phyloP scores from a whole-genome alignment of 768 basidiomycete genomes.

The Lentinula detonsa region DNA sequence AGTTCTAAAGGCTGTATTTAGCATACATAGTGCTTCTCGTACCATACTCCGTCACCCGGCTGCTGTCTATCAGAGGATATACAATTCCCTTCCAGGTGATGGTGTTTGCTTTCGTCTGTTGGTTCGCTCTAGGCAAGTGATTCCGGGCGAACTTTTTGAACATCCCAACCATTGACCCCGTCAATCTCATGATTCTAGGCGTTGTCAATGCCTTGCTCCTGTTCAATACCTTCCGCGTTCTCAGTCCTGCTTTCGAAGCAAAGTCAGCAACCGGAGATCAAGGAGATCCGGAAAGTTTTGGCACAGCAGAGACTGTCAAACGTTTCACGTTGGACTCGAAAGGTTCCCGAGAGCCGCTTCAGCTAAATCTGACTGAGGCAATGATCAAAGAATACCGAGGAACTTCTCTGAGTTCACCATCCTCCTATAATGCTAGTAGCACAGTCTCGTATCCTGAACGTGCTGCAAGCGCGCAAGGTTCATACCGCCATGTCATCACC shows the following conservation, averaged over 20 bases:
- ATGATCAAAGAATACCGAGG: constrained; percentile 9
- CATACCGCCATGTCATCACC: constrained; percentile 13
- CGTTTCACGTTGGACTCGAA: neutral
- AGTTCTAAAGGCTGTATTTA: constrained; percentile 16
- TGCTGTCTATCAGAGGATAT: constrained; percentile 43
- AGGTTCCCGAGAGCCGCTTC: neutral
- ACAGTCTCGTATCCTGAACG: constrained; percentile 17
- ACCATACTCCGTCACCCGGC: constrained; percentile 49
- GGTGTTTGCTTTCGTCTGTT: constrained; percentile 46
- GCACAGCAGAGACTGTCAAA: constrained; percentile 12
- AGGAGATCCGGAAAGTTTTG: constrained; percentile 24
- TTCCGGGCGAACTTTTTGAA: neutral
- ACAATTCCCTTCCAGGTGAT: constrained; percentile 37
- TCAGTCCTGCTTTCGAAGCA: constrained; percentile 45
- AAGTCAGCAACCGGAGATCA: constrained; percentile 15
- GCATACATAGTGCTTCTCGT: constrained; percentile 56
- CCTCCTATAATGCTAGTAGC: neutral
- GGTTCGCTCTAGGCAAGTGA: constrained; percentile 48
- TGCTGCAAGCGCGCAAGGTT: constrained; percentile 15
- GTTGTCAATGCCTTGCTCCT: constrained; percentile 60
- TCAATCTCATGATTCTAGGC: constrained; percentile 29
- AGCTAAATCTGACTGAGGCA: neutral
- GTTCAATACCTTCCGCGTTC: constrained; percentile 60
- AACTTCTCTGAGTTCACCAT: neutral
- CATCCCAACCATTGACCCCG: neutral